Evolutionary conservation across 805 yeast genomes (phyloP), one percentile per base, ranked within the genome.

Genomic region (Lachancea dasiensis): DNA sequence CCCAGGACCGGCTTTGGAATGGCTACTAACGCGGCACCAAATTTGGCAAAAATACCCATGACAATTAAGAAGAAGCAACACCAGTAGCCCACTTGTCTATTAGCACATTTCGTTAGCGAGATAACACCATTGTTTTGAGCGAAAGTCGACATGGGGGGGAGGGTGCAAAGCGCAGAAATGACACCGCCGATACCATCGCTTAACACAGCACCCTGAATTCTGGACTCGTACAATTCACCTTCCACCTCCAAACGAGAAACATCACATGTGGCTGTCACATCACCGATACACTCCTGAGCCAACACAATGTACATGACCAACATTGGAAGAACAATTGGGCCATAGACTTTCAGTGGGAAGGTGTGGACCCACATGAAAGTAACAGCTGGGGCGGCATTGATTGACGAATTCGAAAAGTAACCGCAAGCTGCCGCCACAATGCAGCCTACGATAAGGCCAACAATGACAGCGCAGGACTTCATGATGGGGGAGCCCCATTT

Each of bases 81-180:
- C 76, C 85, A 81, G 60, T 77, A 79, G 27, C 92, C 97, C 22
- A 75, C 84, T 34, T 72, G 68, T 65, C 94, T 74, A 52, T 85
- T 79, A 33, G 95, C 96, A 65, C 95, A 86, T 60, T 85, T 86
- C 34, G 96, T 89, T 59, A 89, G 72, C 28, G 95, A 80, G 48
- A 87, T 86, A 41, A 87, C 95, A 69, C 96, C 96, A 59, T 89
- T 89, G 65, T 89, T 89, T 64, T 87, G 96, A 10, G 96, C 95
- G 67, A 89, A 89, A 0, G 92, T 81, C 9, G 94, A 79, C 77
- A 86, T 70, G 40, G 96, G 95, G n/a, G 95, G 82, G 39, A 83
- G 66, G 15, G 95, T 86, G 72, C 77, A 73, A 31, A 87, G 67
- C 29, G 87, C 86, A 11, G 92, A 81, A 3, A 86, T 46, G 16